A percentile compares a stretch with the other conserved stretches of the same genome.
Conservation (phyloP, 345 rosid species). For the Populus pruinosa region DNA sequence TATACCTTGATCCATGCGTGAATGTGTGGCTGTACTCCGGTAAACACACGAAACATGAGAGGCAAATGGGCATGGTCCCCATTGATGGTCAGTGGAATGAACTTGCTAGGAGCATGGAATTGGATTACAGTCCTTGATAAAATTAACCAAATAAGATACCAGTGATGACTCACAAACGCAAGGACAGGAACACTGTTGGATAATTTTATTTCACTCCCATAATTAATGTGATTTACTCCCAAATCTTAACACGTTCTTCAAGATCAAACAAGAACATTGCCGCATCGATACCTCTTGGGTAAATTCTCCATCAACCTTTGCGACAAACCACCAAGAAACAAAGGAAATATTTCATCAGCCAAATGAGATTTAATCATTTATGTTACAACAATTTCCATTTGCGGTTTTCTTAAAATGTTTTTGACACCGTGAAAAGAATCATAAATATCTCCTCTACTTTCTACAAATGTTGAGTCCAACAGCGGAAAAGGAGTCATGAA, state of each 20-base stretch:
- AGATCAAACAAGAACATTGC: neutral
- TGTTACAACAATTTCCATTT: neutral
- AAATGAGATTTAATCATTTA: neutral
- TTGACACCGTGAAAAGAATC: constrained; percentile 2
- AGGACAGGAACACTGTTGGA: neutral
- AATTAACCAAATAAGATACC: neutral
- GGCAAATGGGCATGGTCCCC: neutral
- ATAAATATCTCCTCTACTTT: neutral
- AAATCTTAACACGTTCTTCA: neutral
- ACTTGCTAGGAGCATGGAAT: no score
- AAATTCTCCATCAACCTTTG: neutral
- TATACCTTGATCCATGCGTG: constrained; percentile 31
- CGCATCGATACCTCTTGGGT: neutral
- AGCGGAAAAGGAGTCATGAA: neutral
- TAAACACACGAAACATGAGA: neutral
- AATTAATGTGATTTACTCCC: neutral
- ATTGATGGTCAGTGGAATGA: no score
- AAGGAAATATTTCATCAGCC: neutral
- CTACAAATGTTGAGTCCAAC: constrained; percentile 9
- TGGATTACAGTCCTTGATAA: no score
- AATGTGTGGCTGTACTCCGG: constrained; percentile 25
- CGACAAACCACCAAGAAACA: neutral
- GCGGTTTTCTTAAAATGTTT: neutral
- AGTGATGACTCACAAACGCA: neutral
- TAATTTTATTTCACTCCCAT: neutral